phyloP scores from a whole-genome alignment of 495 filamentous ascomycete genomes.

The Rhypophila decipiens region DNA sequence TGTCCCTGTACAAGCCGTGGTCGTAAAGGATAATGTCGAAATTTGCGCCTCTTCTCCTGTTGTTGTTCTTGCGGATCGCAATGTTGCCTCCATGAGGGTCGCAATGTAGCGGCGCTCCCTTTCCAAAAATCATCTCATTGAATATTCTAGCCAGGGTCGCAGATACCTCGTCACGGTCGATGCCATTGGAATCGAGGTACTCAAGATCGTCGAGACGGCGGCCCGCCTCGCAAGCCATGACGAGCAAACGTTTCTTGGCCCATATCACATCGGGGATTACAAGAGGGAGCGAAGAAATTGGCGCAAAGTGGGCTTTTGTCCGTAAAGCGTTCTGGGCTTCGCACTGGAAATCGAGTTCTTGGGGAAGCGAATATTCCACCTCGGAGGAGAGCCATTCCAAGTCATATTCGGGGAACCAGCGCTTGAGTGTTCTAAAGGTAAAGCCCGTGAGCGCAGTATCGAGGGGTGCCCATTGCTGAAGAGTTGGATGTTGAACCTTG shows the following conservation, averaged over 20 bases:
- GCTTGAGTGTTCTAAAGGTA: conserved; percentile 82
- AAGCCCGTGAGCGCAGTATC: conserved; percentile 83
- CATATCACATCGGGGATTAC: conserved; percentile 88
- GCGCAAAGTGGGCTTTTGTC: conserved; percentile 69
- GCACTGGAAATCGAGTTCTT: conserved; percentile 82
- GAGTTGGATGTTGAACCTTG: conserved; percentile 88
- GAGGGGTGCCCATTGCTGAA: conserved; percentile 87
- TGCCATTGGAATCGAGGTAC: conserved; percentile 76
- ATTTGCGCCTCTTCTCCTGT: conserved; percentile 48
- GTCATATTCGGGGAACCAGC: conserved; percentile 96
- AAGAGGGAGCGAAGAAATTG: conserved; percentile 62
- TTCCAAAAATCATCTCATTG: conserved; percentile 99
- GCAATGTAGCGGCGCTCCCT: conserved; percentile 84
- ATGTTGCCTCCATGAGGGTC: conserved; percentile 98
- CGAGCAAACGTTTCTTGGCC: conserved; percentile 81
- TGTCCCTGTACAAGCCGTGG: conserved; percentile 93
- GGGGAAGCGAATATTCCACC: conserved; percentile 83
- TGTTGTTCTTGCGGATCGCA: conserved; percentile 71
- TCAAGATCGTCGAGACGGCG: conserved; percentile 82
- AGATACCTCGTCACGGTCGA: conserved; percentile 94
- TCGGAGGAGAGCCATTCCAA: conserved; percentile 92
- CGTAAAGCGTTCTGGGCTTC: conserved; percentile 83
- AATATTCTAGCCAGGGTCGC: conserved; percentile 88
- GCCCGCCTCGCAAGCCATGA: conserved; percentile 92
- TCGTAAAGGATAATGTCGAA: conserved; percentile 99